Base-by-base conservation (phyloP, 2,329 filamentous ascomycete species). In the Microcyclospora pomicola region DNA sequence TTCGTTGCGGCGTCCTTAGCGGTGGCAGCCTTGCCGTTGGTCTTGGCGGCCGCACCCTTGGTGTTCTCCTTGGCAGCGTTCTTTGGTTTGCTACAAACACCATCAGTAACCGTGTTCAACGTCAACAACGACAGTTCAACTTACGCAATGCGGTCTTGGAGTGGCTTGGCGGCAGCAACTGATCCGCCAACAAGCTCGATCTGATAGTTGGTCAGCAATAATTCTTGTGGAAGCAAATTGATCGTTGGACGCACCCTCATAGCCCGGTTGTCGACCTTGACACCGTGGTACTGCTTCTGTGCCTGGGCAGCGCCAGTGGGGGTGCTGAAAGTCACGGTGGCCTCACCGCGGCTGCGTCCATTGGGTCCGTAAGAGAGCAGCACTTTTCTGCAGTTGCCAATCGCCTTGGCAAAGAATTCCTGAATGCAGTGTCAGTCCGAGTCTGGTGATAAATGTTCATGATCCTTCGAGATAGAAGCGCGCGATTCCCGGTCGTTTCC, bases 371-470 rank as follows among this genome's bases (percentile, higher is more conserved):
- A 98, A 36, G 83, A 85, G 53, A 98, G 71, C 52, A 91, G 79
- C 47, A 92, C 84, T 63, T 75, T 81, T 73, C 92, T 95, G 65
- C 96, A 83, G 47, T 82, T 75, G 51, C 87, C 88, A 61, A 94
- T 77, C 53, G 83, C 81, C 58, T 84, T 80, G 57, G 72, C 67
- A 63, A 98, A 96, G 66, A 96, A 98, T 68, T 98, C 91, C 91
- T 98, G 85, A 64, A 29, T 31, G 29, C 40, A 40, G 44, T 64
- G 78, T 85, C 76, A 85, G 81, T 82, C 56, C 59, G 65, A 41
- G 42, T 44, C 46, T 37, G 39, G 36, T 34, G 27, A 36, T 15
- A 16, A 34, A 41, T 16, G 34, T 13, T 39, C 9, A 27, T 16
- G 12, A 41, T 38, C 31, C 35, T 28, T 35, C 36, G 27, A 13